Percentiles rank a stretch among this genome's conserved stretches.
Conservation (phyloP, 306 rosid species). For the Luffa acutangula region DNA sequence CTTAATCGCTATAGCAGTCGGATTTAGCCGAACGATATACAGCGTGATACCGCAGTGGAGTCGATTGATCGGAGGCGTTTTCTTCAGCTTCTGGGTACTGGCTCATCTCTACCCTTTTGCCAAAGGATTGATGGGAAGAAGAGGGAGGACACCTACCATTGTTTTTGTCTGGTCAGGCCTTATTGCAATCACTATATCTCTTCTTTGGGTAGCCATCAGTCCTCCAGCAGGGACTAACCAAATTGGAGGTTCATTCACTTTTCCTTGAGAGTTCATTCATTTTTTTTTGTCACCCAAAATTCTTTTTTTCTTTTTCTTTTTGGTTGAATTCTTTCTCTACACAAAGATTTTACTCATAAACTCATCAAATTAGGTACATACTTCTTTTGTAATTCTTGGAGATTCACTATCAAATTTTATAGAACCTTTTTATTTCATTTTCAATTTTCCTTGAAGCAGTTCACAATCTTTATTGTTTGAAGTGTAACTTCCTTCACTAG, state of each 20-base stretch:
- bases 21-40: conserved; percentile 84
- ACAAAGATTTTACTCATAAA: background rate
- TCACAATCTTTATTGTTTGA: background rate
- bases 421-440: background rate
- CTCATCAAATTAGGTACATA: background rate
- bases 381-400: background rate
- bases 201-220: conserved; percentile 25
- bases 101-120: conserved; percentile 94
- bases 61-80: conserved; percentile 75
- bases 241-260: conserved; percentile 87
- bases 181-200: conserved; percentile 84
- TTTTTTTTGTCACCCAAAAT: background rate
- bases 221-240: conserved; percentile 62
- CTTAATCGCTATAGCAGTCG: conserved; percentile 83
- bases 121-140: conserved; percentile 91
- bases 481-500: background rate
- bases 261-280: conserved; percentile 25
- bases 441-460: background rate
- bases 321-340: background rate
- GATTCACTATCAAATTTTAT: background rate
- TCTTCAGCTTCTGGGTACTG: conserved; percentile 96
- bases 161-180: conserved; percentile 98
- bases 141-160: conserved; percentile 92
- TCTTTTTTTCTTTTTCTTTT: background rate
- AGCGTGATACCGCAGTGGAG: conserved; percentile 90